Evolutionary conservation across 345 rosid genomes (phyloP), one percentile per base, ranked within the genome.

Genomic region (Lumnitzera littorea): DNA sequence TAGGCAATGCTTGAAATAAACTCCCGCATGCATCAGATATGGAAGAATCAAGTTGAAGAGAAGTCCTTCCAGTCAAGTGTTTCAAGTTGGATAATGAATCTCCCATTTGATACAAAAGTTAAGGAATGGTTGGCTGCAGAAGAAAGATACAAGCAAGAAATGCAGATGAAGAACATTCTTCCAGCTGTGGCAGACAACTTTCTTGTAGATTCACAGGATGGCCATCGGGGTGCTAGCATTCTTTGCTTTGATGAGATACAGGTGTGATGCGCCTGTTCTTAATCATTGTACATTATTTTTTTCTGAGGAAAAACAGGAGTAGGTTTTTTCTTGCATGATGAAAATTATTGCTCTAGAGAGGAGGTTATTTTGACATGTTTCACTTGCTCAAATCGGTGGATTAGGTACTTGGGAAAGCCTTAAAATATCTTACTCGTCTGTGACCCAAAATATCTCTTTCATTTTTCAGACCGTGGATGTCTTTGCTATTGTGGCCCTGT

Each of bases 171-270:
- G 75, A 79, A 85, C 52, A 91, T 89, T 69, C 98, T 92, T 72
- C 91, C 87, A 25, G 85, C 89, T 56, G 94, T 92, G 36, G 98
- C 98, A 52, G 96, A 89, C 56, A 75, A 85, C 72, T 82, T 92
- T 72, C 92, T 89, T 53, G 66, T 81, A 50, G 88, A 84, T 70
- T 75, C 68, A 46, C 76, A 82, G 64, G 74, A 75, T 68, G 74
- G 66, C 69, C 68, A 73, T 71, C 77, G 68, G 57, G 98, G 98
- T 65, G 96, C 94, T 13, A 87, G 89, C 61, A 53, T 89, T 70
- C 96, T 87, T 71, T 89, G 98, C 75, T 92, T 92, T 62, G 96
- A 89, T 78, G 96, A 89, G 80, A 87, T 92, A 72, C 98, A 92
- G 91, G 96, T 89, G 71, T 27, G 46, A 16, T 63, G 52, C 48